phyloP scores from a whole-genome alignment of 371 early-diverging fungal genomes.

The Mortierella sp. region DNA sequence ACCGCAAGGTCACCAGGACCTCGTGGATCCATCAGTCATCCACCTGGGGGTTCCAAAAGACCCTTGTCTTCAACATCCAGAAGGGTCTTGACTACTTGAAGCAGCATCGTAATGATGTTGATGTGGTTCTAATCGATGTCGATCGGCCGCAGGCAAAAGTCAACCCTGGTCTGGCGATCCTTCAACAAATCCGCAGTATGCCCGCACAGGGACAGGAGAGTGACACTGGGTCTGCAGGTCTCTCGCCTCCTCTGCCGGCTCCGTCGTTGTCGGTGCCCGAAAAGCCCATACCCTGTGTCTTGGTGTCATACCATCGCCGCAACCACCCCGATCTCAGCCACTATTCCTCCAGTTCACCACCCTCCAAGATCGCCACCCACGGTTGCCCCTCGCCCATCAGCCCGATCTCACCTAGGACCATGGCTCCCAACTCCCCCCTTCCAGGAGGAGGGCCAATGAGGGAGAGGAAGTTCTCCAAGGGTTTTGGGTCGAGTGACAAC shows the following conservation, averaged over 20 bases:
- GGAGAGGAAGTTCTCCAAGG: not conserved
- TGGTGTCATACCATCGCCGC: conserved; percentile 38
- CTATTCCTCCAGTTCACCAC: not conserved
- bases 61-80: conserved; percentile 23
- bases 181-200: conserved; percentile 28
- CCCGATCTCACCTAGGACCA: not conserved
- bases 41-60: conserved; percentile 44
- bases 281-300: conserved; percentile 31
- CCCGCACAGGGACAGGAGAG: not conserved
- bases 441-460: not conserved
- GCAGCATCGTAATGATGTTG: conserved; percentile 15
- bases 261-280: not conserved
- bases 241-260: not conserved
- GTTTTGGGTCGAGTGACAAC: conserved; percentile 15
- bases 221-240: not conserved
- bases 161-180: conserved; percentile 27
- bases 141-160: conserved; percentile 27
- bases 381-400: conserved; percentile 6
- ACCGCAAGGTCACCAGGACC: conserved; percentile 33
- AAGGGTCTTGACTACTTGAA: conserved; percentile 31
- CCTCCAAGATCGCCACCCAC: not conserved
- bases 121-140: conserved; percentile 35
- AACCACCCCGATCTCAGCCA: not conserved
- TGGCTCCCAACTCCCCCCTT: not conserved
- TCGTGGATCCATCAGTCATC: conserved; percentile 37